Base-by-base conservation (phyloP, 2,329 filamentous ascomycete species). In the Sporothrix brasiliensis region DNA sequence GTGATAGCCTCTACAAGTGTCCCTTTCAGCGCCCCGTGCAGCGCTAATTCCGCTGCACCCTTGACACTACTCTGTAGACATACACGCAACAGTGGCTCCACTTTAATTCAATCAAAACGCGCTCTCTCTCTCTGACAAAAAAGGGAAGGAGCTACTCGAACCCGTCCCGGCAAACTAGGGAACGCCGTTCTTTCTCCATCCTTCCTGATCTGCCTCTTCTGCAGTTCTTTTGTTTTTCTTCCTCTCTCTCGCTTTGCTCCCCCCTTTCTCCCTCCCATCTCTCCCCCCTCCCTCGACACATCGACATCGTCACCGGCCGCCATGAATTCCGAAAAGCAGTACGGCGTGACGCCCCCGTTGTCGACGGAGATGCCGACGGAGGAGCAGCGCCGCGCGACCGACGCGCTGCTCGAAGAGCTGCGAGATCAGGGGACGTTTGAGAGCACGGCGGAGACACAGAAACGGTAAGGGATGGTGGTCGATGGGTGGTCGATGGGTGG, bases 351-450 rank as follows among this genome's bases (percentile, higher is more conserved):
- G 71, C 90, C 90, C 75, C 91, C 95, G 61, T 92, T 99, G 50
- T 97, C 93, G 24, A 86, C 85, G 14, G 84, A 85, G 27, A 84
- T 93, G 30, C 95, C 95, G 4, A 95, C 91, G 0, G 86, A 91
- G 69, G 83, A 86, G 50, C 94, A 99, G 79, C 87, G 91, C 70
- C 86, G 90, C 74, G 87, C 91, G 67, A 96, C 92, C 76, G 89
- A 93, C 74, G 85, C 89, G 70, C 86, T 99, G 58, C 87, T 97
- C 70, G 88, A 92, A 70, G 94, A 97, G 80, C 83, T 99, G 72
- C 93, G 93, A 79, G 85, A 85, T 53, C 92, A 97, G 81, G 94
- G 96, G 81, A 97, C 95, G 68, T 99, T 97, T 76, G 95, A 98
- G 80, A 88, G 88, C 68, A 86, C 89, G 16, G 86, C 92, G 56